Percentiles rank a stretch among this genome's conserved stretches.
Conservation (phyloP, 129 eudicot genomes). For the Erigeron canadensis region DNA sequence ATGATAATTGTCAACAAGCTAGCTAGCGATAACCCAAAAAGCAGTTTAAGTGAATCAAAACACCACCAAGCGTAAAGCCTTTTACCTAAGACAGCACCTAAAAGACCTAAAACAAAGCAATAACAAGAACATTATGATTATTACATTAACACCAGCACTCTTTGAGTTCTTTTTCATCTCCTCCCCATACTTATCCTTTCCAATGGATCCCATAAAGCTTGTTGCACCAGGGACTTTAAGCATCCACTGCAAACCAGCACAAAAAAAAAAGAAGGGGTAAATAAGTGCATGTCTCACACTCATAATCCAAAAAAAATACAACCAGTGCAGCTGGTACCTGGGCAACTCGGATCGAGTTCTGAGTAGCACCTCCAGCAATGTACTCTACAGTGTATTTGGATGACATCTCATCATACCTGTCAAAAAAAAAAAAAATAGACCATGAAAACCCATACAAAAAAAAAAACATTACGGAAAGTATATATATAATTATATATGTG, state of each 20-base stretch:
- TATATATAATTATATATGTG: no score
- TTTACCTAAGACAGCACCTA: no score
- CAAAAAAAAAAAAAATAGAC: neutral
- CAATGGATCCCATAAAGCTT: conserved; percentile 84
- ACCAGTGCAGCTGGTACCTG: conserved; percentile 47
- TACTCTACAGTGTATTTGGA: conserved; percentile 71
- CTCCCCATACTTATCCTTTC: conserved; percentile 95
- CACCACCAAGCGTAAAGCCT: no score
- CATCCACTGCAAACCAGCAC: conserved; percentile 71
- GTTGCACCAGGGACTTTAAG: conserved; percentile 93
- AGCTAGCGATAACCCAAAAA: neutral
- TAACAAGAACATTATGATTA: conserved; percentile 14
- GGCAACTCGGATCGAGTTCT: conserved; percentile 92
- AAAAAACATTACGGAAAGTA: neutral
- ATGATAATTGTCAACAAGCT: neutral
- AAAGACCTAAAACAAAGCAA: neutral
- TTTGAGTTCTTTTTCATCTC: conserved; percentile 76
- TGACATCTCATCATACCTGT: conserved; percentile 55
- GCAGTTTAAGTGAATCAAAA: conserved; percentile 3
- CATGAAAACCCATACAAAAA: neutral
- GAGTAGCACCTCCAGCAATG: conserved; percentile 99
- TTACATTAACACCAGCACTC: conserved; percentile 75
- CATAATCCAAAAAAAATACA: conserved; percentile 4
- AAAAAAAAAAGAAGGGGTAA: neutral
- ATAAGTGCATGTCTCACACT: neutral